Evolutionary conservation across 371 early-diverging fungal species (phyloP).

Genomic region (Mucor sp.): DNA sequence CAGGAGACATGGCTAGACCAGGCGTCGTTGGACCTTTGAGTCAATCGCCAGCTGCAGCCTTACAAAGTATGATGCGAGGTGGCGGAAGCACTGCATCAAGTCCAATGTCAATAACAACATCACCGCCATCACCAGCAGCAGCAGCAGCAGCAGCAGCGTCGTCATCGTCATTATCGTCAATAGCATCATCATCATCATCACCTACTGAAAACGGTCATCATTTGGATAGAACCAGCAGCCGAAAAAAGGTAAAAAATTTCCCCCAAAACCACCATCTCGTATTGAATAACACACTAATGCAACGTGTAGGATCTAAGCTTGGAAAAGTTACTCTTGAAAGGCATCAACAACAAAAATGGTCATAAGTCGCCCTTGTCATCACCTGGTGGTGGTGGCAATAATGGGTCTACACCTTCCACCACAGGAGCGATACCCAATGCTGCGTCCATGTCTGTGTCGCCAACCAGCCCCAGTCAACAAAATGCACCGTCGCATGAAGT

Average conservation of each 20-base stretch:
- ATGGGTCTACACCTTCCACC: slow-evolving; percentile 8
- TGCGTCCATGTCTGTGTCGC: slow-evolving; percentile 12
- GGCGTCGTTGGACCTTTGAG: slow-evolving; percentile 41
- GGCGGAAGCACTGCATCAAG: slow-evolving; percentile 11
- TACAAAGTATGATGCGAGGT: slow-evolving; percentile 17
- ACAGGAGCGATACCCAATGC: slow-evolving; percentile 9
- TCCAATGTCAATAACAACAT: not conserved
- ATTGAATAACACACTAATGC: not conserved
- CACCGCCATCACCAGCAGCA: too few species aligned
- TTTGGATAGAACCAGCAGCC: not conserved
- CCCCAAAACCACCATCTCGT: too few species aligned
- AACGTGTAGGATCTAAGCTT: not conserved
- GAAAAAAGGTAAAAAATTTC: slow-evolving; percentile 19
- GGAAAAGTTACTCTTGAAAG: slow-evolving; percentile 14
- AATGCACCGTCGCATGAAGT: slow-evolving; percentile 68
- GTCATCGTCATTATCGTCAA: not conserved
- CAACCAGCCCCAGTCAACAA: slow-evolving; percentile 14
- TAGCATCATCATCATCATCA: not conserved
- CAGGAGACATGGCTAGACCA: slow-evolving; percentile 24
- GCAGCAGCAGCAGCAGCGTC: slow-evolving; percentile 4
- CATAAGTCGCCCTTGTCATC: slow-evolving; percentile 7
- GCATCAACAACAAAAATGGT: slow-evolving; percentile 7
- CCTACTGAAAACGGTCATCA: not conserved
- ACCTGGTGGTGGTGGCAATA: not conserved
- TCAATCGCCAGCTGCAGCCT: slow-evolving; percentile 23